Evolutionary conservation across 306 rosid genomes (phyloP).

Genomic region (Inga oerstediana): DNA sequence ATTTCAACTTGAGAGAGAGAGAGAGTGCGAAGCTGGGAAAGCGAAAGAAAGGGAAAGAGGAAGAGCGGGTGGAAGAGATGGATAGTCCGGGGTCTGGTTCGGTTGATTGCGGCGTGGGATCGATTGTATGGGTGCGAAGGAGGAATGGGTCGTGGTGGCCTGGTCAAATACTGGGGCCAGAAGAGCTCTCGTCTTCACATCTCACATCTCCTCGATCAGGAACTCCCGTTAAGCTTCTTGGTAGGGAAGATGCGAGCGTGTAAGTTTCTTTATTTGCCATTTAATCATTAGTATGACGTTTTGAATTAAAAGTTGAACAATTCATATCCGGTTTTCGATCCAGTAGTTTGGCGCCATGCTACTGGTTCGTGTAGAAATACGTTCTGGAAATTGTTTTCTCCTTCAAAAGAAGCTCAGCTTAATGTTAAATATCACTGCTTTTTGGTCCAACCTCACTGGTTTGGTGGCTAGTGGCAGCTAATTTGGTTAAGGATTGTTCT

Average conservation of each 20-base stretch:
- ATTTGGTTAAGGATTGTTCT: slow-evolving; percentile 3
- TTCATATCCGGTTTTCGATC: slow-evolving; percentile 9
- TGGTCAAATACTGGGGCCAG: slow-evolving; percentile 49
- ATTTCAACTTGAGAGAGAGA: neutral
- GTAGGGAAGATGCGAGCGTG: slow-evolving; percentile 60
- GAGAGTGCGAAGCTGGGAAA: slow-evolving; percentile 41
- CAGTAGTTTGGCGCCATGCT: neutral
- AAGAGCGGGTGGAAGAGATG: slow-evolving; percentile 28
- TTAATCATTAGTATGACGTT: neutral
- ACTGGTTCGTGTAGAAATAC: neutral
- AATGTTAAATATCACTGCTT: slow-evolving; percentile 1
- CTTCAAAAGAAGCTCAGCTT: neutral
- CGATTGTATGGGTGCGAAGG: slow-evolving; percentile 56
- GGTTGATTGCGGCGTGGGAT: slow-evolving; percentile 49
- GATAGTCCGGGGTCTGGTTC: slow-evolving; percentile 44
- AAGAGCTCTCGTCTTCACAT: slow-evolving; percentile 45
- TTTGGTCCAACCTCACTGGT: neutral
- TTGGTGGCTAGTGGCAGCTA: slow-evolving; percentile 2
- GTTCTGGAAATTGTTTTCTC: neutral
- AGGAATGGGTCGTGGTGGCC: slow-evolving; percentile 65
- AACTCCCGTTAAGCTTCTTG: slow-evolving; percentile 59
- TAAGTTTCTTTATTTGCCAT: slow-evolving; percentile 15
- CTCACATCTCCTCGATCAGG: slow-evolving; percentile 56
- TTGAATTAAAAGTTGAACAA: neutral
- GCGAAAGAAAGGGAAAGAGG: slow-evolving; percentile 39